phyloP scores from a whole-genome alignment of 1,139 yeast species.

The Yamadazyma mexicana region DNA sequence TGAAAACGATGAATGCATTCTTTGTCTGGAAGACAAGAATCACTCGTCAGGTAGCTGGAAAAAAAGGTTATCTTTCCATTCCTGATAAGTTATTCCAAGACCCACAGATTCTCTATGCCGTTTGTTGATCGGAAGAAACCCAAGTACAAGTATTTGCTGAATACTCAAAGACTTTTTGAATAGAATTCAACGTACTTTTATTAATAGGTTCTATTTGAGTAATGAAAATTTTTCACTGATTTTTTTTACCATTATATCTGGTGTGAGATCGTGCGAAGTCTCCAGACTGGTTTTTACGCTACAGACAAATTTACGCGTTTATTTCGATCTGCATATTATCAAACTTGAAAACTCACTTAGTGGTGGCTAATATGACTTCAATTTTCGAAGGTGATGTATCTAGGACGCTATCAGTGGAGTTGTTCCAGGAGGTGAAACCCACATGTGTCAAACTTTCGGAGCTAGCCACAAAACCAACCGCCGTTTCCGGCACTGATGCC shows the following conservation, averaged over 20 bases:
- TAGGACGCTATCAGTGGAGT: constrained; percentile 24
- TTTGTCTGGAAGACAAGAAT: not conserved
- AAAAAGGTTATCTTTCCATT: not conserved
- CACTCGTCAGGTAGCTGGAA: constrained; percentile 2
- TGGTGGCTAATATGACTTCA: not conserved
- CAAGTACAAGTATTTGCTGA: not conserved
- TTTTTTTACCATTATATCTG: too few relatives aligned
- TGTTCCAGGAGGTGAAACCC: constrained; percentile 34
- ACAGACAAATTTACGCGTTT: not conserved
- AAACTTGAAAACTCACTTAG: not conserved
- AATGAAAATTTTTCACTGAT: constrained; percentile 8
- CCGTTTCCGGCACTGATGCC: constrained; percentile 15
- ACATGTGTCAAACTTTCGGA: constrained; percentile 33
- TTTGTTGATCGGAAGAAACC: constrained; percentile 12
- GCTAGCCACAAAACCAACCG: constrained; percentile 18
- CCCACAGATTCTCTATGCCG: constrained; percentile 18
- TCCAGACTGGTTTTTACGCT: not conserved
- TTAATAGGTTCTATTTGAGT: not conserved
- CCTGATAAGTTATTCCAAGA: constrained; percentile 18
- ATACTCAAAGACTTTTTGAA: constrained; percentile 3
- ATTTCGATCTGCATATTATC: not conserved
- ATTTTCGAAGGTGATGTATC: constrained; percentile 1
- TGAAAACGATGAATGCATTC: constrained; percentile 1
- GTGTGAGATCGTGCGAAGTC: not conserved
- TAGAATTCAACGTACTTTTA: constrained; percentile 5